Conservation (phyloP, 169 alveolate species). For the Cryptosporidium ryanae region DNA sequence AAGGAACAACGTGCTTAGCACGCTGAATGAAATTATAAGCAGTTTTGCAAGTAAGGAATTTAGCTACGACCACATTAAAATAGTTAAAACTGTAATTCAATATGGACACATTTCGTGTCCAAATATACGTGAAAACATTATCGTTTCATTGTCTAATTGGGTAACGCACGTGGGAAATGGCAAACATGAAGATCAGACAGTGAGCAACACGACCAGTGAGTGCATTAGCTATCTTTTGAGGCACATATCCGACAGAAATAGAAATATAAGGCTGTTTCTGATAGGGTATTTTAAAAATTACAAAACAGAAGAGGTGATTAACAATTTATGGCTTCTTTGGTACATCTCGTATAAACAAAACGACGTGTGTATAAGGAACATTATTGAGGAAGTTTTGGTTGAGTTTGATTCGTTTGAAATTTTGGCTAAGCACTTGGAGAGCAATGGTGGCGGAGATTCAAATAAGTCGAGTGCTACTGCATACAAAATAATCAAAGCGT, state of each 20-base stretch:
- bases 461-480: constrained; percentile 8
- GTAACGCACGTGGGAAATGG: neutral
- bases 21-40: no score
- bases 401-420: constrained; percentile 32
- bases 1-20: no score
- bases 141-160: constrained; percentile 15
- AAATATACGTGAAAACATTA: constrained; percentile 10
- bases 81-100: constrained; percentile 8
- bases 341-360: constrained; percentile 38
- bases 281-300: constrained; percentile 12
- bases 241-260: constrained; percentile 41
- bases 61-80: neutral
- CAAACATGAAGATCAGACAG: neutral
- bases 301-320: neutral
- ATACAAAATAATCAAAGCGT: constrained; percentile 29
- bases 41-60: neutral
- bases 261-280: constrained; percentile 13
- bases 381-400: constrained; percentile 32
- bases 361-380: constrained; percentile 8
- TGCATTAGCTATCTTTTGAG: constrained; percentile 9
- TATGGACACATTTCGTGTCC: constrained; percentile 15
- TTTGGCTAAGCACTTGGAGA: neutral
- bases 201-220: neutral
- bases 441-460: neutral
- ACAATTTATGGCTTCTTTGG: constrained; percentile 42